Evolutionary conservation across 257 asterid species (phyloP).

Genomic region (Knoxia roxburghii): DNA sequence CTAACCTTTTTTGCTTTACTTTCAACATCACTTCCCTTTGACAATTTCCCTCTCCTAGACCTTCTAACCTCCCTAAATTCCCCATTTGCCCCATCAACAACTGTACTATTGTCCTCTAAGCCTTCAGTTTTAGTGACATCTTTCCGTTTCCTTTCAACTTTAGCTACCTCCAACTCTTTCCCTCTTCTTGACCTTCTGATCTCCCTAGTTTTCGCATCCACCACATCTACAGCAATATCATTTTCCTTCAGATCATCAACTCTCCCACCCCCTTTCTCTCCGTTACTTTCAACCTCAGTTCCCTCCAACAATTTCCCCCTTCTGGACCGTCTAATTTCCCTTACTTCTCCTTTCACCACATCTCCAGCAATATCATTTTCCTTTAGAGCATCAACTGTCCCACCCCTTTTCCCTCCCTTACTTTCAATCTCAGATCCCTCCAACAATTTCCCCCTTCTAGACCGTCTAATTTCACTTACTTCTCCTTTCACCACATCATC

Average conservation of each 20-base stretch:
- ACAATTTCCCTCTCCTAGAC: conserved; percentile 25
- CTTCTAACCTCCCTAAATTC: conserved; percentile 32
- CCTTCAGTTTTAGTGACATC: not conserved
- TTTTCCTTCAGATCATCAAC: not conserved
- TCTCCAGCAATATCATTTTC: not conserved
- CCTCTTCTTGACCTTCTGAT: no score
- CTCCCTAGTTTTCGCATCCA: conserved; percentile 12
- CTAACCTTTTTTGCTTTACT: not conserved
- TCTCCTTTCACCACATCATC: conserved; percentile 9
- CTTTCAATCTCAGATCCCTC: no score
- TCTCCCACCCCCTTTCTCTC: not conserved
- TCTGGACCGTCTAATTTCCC: no score
- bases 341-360: conserved; percentile 13
- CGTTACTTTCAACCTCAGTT: no score
- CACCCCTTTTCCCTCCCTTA: not conserved
- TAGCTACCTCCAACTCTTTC: no score
- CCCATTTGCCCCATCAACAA: not conserved
- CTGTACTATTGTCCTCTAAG: not conserved
- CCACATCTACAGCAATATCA: not conserved
- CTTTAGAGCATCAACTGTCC: not conserved
- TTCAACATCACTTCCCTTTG: conserved; percentile 21
- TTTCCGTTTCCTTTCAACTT: conserved; percentile 6
- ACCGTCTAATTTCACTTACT: no score
- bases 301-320: no score
- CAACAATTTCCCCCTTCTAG: no score